These are phyloP conservation scores for Ustulina deusta DNA, from an alignment of 2,329 filamentous ascomycete genomes.

Conservation along the genomic window DNA sequence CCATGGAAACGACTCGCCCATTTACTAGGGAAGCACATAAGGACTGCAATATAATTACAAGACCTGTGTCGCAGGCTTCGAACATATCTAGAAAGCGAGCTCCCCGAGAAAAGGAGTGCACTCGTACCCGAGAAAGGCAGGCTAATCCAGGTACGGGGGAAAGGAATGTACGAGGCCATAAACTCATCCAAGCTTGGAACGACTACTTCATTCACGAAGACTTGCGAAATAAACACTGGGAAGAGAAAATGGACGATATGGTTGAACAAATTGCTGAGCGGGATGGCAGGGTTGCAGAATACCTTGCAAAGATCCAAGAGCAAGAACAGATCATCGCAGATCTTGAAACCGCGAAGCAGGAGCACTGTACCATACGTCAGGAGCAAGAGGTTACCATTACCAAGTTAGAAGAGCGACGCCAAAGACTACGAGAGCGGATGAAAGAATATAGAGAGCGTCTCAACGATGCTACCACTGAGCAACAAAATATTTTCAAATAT, in stretches of 20 bases:
- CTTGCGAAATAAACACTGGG: slow-evolving; percentile 38
- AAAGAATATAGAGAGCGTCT: slow-evolving; percentile 54
- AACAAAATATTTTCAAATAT: slow-evolving; percentile 57
- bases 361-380: slow-evolving; percentile 46
- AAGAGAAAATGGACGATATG: slow-evolving; percentile 37
- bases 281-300: slow-evolving; percentile 33
- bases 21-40: background rate
- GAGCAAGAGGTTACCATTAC: slow-evolving; percentile 44
- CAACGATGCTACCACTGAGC: slow-evolving; percentile 61
- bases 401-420: slow-evolving; percentile 39
- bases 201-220: slow-evolving; percentile 39
- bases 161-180: slow-evolving; percentile 29
- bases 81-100: slow-evolving; percentile 44
- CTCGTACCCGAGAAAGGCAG: slow-evolving; percentile 2
- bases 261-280: slow-evolving; percentile 37
- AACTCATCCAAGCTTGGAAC: slow-evolving; percentile 43
- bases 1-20: background rate
- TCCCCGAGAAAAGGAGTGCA: background rate
- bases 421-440: slow-evolving; percentile 53
- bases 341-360: slow-evolving; percentile 47
- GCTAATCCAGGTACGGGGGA: slow-evolving; percentile 36
- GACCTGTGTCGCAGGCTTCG: slow-evolving; percentile 42
- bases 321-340: slow-evolving; percentile 40
- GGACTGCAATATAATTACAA: background rate
- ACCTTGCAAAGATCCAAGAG: slow-evolving; percentile 24